Evolutionary conservation across 345 rosid genomes (phyloP).

Genomic region (Salix suchowensis): DNA sequence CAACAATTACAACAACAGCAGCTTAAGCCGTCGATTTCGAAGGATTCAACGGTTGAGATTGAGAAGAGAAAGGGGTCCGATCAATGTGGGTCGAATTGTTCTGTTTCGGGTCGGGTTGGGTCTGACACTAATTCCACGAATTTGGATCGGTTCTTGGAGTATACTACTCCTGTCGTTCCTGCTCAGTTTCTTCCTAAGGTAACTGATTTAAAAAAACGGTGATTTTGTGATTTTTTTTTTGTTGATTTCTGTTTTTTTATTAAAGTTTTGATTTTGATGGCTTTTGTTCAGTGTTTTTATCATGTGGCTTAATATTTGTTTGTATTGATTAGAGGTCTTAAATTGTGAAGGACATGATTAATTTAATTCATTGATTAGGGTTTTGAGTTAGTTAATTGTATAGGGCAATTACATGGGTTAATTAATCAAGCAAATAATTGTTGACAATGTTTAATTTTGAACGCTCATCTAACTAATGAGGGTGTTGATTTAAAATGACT

Average conservation of each 20-base stretch:
- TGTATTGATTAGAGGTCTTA: background rate
- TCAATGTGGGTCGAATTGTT: slow-evolving; percentile 37
- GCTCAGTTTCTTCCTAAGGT: slow-evolving; percentile 64
- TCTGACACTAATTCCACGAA: slow-evolving; percentile 37
- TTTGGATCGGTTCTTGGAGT: slow-evolving; percentile 91
- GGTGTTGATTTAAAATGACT: background rate
- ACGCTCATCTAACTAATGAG: background rate
- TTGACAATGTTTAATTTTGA: background rate
- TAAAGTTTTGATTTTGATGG: background rate
- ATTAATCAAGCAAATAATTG: background rate
- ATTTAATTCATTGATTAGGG: background rate
- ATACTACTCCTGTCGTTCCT: slow-evolving; percentile 67
- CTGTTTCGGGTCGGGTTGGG: slow-evolving; percentile 29
- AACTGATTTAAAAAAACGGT: background rate
- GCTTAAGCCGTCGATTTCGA: slow-evolving; percentile 18
- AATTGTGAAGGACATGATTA: background rate
- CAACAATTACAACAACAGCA: slow-evolving; percentile 41
- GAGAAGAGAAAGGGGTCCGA: slow-evolving; percentile 29
- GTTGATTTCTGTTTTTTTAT: background rate
- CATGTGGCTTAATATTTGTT: background rate
- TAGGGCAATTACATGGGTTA: background rate
- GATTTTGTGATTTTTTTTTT: background rate
- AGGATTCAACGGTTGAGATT: slow-evolving; percentile 30
- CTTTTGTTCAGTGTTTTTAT: background rate
- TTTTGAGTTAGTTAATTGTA: background rate